Evolutionary conservation across 2,329 filamentous ascomycete species (phyloP), one percentile per base, ranked within the genome.

Genomic region (Stenocarpella maydis): DNA sequence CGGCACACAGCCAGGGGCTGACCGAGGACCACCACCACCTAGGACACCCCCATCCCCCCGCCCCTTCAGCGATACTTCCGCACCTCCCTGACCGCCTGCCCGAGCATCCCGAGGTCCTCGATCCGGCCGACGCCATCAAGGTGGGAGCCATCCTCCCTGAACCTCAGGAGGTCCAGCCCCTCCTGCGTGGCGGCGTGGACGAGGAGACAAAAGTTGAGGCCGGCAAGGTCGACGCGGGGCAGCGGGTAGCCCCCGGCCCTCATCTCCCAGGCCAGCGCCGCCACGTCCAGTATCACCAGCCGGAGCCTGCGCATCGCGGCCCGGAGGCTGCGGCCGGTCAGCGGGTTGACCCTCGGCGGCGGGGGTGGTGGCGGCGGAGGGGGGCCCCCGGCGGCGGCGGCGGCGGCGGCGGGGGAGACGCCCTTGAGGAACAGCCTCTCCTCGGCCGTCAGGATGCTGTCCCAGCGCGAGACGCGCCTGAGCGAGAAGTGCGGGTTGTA

Each of bases 241-340:
- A n/a, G 21, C 2, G 9, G 9, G 15, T 15, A 7, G 3, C 8
- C 3, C 39, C 21, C 4, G 1, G 9, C 0, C 17, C 9, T 54
- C 10, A 37, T 54, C 2, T 6, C 0, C 19, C 10, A 15, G 1
- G 19, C 3, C 1, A 5, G 5, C 17, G 10, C 1, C 0, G 8
- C 7, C 2, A 19, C 21, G 9, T 60, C 15, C 8, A 7, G 5
- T 8, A 28, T 17, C 21, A 58, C 5, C 1, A 3, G 1, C 7
- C 3, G 10, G n/a, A 55, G n/a, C 1, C 7, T 39, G 1, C 6
- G 2, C n/a, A 55, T 41, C 14, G 53, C 53, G 10, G 4, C n/a
- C 0, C 1, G 1, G 15, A 26, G 24, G 7, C 10, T 9, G n/a
- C n/a, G n/a, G n/a, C n/a, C n/a, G n/a, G n/a, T n/a, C n/a, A n/a